These are phyloP conservation scores for Xylaria nigripes DNA, from an alignment of 495 filamentous ascomycete genomes.

Conservation along the genomic window DNA sequence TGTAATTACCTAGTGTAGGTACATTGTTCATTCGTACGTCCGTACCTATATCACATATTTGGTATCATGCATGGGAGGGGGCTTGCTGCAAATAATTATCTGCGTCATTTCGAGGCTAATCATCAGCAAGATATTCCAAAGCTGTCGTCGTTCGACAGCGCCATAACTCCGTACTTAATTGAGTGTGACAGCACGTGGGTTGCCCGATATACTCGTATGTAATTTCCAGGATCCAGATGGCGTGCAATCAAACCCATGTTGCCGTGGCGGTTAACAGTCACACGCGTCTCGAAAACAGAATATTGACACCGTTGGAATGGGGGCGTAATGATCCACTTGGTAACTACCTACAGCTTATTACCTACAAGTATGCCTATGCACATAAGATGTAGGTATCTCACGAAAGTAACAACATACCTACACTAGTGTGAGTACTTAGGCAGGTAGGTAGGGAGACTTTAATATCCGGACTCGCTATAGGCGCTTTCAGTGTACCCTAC, in stretches of 20 bases:
- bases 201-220: neutral
- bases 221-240: neutral
- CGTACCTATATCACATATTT: neutral
- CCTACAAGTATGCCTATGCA: too few relatives aligned
- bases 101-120: slow-evolving; percentile 11
- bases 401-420: too few relatives aligned
- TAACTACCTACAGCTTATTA: too few relatives aligned
- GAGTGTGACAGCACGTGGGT: slow-evolving; percentile 11
- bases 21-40: neutral
- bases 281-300: slow-evolving; percentile 12
- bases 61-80: slow-evolving; percentile 3
- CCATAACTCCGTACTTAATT: neutral
- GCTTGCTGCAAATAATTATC: slow-evolving; percentile 12
- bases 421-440: too few relatives aligned
- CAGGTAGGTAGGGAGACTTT: too few relatives aligned
- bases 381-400: too few relatives aligned
- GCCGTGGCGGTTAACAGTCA: slow-evolving; percentile 7
- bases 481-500: too few relatives aligned
- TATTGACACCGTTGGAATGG: slow-evolving; percentile 3
- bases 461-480: too few relatives aligned
- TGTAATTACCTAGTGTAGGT: neutral
- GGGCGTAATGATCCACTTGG: neutral
- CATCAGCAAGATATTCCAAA: neutral
- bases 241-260: slow-evolving; percentile 10
- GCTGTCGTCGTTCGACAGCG: slow-evolving; percentile 1